These are phyloP conservation scores for Wickerhamiella hasegawae DNA, from an alignment of 805 yeast genomes.

Conservation along the genomic window DNA sequence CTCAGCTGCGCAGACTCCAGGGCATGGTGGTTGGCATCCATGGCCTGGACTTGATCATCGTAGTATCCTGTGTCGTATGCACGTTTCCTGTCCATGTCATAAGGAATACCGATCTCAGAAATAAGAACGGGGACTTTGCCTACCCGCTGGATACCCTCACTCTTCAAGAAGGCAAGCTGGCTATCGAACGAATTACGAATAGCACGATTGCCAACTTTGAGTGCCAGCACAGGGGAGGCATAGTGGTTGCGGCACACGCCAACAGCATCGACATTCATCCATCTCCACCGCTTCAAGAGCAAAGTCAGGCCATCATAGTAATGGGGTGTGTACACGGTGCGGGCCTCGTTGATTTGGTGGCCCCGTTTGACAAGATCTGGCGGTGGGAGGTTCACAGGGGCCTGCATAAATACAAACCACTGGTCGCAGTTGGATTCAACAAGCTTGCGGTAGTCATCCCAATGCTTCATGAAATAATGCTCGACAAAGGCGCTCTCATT, in stretches of 20 bases:
- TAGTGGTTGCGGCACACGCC: slow-evolving; percentile 75
- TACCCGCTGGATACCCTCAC: slow-evolving; percentile 44
- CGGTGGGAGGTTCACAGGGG: slow-evolving; percentile 67
- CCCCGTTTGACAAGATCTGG: slow-evolving; percentile 35
- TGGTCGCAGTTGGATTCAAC: slow-evolving; percentile 31
- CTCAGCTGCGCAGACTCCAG: slow-evolving; percentile 58
- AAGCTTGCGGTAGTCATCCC: slow-evolving; percentile 31
- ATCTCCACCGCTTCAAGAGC: slow-evolving; percentile 78
- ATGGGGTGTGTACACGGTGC: slow-evolving; percentile 58
- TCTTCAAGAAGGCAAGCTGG: slow-evolving; percentile 51
- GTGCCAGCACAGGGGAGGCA: slow-evolving; percentile 57
- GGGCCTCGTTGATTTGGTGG: slow-evolving; percentile 21
- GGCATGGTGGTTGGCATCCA: slow-evolving; percentile 70
- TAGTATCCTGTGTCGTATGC: slow-evolving; percentile 57
- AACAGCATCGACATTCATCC: slow-evolving; percentile 72
- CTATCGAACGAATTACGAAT: slow-evolving; percentile 55
- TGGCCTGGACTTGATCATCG: slow-evolving; percentile 58
- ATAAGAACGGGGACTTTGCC: slow-evolving; percentile 66
- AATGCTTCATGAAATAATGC: slow-evolving; percentile 46
- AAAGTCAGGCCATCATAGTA: slow-evolving; percentile 90
- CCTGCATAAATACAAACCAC: slow-evolving; percentile 51
- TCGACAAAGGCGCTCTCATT: slow-evolving; percentile 36
- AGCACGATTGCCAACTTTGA: slow-evolving; percentile 50
- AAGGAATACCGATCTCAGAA: slow-evolving; percentile 96
- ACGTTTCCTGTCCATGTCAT: slow-evolving; percentile 73